These are phyloP conservation scores for Pistacia atlantica DNA, from an alignment of 345 rosid genomes.

Conservation along the genomic window DNA sequence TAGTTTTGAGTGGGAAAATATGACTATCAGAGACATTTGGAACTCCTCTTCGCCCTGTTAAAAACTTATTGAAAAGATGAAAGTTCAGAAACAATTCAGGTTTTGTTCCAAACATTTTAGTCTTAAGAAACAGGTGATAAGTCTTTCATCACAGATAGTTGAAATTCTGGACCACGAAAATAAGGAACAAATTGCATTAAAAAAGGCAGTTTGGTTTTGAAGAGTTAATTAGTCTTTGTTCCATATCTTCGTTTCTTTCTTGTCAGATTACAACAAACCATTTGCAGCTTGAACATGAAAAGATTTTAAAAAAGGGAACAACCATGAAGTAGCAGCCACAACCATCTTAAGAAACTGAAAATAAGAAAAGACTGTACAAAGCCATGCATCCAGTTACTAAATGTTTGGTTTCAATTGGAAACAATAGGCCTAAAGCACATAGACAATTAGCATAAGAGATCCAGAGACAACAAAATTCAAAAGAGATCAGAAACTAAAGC, in stretches of 20 bases:
- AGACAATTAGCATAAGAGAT: conserved; percentile 49
- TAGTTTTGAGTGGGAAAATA: too few species aligned
- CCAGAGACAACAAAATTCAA: conserved; percentile 29
- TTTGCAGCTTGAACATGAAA: conserved; percentile 22
- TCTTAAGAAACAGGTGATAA: too few species aligned
- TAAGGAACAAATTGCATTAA: not conserved
- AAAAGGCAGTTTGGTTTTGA: not conserved
- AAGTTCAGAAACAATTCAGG: not conserved
- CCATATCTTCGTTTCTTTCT: conserved; percentile 25
- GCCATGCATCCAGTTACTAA: conserved; percentile 36
- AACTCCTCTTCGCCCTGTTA: too few species aligned
- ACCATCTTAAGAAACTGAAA: conserved; percentile 25
- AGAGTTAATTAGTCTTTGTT: conserved; percentile 21
- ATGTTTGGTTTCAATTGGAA: conserved; percentile 38
- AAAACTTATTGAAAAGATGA: not conserved
- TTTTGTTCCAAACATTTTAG: too few species aligned
- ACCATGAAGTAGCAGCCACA: conserved; percentile 19
- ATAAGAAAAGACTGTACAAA: conserved; percentile 32
- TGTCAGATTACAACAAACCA: conserved; percentile 31
- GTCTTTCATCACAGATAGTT: too few species aligned
- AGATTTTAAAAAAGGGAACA: too few species aligned
- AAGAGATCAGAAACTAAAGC: conserved; percentile 39
- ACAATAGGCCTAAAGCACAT: conserved; percentile 44
- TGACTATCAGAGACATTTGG: too few species aligned
- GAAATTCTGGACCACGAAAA: not conserved